Evolutionary conservation across 192 early-diverging fungal genomes (phyloP).

Genomic region (Umbelopsis sp.): DNA sequence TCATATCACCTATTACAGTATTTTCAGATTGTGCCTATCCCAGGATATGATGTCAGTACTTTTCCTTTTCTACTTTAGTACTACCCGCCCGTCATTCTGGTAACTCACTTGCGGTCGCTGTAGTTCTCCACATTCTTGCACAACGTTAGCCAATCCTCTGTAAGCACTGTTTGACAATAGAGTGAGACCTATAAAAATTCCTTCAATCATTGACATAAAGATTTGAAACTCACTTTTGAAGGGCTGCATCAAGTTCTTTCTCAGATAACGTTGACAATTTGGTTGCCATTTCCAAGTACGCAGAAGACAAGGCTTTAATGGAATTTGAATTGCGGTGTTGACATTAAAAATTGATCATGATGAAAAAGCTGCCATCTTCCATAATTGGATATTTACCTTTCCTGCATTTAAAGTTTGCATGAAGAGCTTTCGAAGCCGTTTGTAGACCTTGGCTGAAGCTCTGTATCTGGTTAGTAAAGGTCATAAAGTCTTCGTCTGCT

Average conservation of each 20-base stretch:
- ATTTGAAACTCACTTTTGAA: not conserved
- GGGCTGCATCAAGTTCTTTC: not conserved
- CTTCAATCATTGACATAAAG: not conserved
- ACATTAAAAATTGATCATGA: not conserved
- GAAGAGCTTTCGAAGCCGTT: not conserved
- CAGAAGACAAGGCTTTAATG: not conserved
- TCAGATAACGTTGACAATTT: conserved; percentile 1
- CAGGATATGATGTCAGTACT: not conserved
- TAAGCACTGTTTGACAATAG: not conserved
- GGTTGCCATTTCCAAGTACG: not conserved
- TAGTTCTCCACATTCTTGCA: not conserved
- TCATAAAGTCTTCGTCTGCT: not conserved
- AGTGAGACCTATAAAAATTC: not conserved
- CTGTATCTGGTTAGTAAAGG: not conserved
- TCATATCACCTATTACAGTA: not conserved
- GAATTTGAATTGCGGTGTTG: not conserved
- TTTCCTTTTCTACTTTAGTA: not conserved
- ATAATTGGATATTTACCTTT: not conserved
- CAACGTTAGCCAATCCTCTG: not conserved
- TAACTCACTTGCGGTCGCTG: conserved; percentile 5
- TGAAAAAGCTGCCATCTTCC: not conserved
- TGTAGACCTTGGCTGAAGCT: not conserved
- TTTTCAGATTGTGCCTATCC: conserved; percentile 8
- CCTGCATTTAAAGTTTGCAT: conserved; percentile 3
- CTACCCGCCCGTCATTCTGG: not conserved